A percentile compares a stretch with the other conserved stretches of the same genome.
These are phyloP conservation scores for Psilocybe cyanescens DNA, from an alignment of 768 basidiomycete species.

Conservation along the genomic window DNA sequence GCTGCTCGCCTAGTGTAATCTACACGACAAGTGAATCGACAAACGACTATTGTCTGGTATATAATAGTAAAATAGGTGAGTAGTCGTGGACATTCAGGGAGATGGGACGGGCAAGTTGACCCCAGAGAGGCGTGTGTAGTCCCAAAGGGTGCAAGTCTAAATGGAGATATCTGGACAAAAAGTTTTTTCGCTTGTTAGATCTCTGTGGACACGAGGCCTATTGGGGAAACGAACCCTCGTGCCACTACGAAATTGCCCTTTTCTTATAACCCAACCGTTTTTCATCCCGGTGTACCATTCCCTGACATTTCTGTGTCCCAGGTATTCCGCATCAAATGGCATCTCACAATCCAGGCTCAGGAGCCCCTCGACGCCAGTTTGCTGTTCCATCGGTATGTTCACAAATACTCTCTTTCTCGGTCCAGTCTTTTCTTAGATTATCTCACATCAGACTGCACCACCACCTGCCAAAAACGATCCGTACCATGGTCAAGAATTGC, in stretches of 20 bases:
- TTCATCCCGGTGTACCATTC: conserved; percentile 15
- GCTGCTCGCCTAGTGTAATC: no score
- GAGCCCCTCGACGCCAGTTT: conserved; percentile 25
- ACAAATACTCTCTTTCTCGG: background rate
- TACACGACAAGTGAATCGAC: no score
- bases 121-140: no score
- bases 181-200: conserved; percentile 13
- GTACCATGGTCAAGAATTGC: conserved; percentile 77
- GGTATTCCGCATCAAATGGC: conserved; percentile 20
- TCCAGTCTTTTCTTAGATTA: conserved; percentile 6
- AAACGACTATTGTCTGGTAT: no score
- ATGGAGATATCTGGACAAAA: conserved; percentile 21
- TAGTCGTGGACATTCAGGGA: no score
- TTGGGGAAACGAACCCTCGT: conserved; percentile 1
- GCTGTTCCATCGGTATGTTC: conserved; percentile 25
- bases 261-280: conserved; percentile 13
- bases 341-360: conserved; percentile 22
- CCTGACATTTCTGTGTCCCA: conserved; percentile 20
- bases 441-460: conserved; percentile 25
- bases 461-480: conserved; percentile 46
- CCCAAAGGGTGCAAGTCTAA: background rate
- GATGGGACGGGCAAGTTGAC: no score
- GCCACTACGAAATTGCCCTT: conserved; percentile 7
- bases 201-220: background rate
- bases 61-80: no score